These are phyloP conservation scores for Shiraia bambusicola DNA, from an alignment of 2,329 filamentous ascomycete genomes.

Conservation along the genomic window DNA sequence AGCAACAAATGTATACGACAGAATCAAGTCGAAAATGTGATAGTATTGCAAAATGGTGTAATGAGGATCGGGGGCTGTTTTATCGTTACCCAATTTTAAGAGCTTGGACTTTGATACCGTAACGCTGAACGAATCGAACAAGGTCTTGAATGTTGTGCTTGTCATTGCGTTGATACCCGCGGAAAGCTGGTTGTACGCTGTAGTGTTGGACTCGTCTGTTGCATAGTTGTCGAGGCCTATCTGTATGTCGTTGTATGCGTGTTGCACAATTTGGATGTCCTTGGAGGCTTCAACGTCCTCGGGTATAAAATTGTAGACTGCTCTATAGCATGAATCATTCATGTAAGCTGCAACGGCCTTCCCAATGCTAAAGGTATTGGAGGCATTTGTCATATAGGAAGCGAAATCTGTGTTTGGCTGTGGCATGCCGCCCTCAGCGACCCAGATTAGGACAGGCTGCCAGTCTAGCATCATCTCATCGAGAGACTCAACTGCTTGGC, in stretches of 20 bases:
- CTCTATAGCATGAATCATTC: slow-evolving; percentile 12
- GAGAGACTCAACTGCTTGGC: slow-evolving; percentile 27
- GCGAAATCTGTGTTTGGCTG: slow-evolving; percentile 3
- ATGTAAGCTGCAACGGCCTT: slow-evolving; percentile 11
- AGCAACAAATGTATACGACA: slow-evolving; percentile 13
- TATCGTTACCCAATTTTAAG: not conserved
- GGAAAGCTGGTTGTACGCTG: slow-evolving; percentile 8
- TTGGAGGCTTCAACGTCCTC: slow-evolving; percentile 26
- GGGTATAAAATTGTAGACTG: slow-evolving; percentile 26
- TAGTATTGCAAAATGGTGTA: slow-evolving; percentile 13
- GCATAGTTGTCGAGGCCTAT: slow-evolving; percentile 11
- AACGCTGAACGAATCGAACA: slow-evolving; percentile 29
- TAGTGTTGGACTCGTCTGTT: slow-evolving; percentile 15
- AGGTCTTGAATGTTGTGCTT: slow-evolving; percentile 17
- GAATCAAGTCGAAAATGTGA: slow-evolving; percentile 31
- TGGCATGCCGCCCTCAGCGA: slow-evolving; percentile 10
- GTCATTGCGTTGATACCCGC: slow-evolving; percentile 13
- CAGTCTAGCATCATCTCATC: slow-evolving; percentile 10
- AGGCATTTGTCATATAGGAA: not conserved
- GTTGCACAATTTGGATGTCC: slow-evolving; percentile 7
- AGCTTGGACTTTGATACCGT: slow-evolving; percentile 17
- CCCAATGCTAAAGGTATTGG: slow-evolving; percentile 3
- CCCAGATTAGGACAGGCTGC: slow-evolving; percentile 1
- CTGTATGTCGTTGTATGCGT: slow-evolving; percentile 12
- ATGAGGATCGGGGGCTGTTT: slow-evolving; percentile 3